Base-by-base conservation (phyloP, 768 basidiomycete species). In the Russula olivacea region DNA sequence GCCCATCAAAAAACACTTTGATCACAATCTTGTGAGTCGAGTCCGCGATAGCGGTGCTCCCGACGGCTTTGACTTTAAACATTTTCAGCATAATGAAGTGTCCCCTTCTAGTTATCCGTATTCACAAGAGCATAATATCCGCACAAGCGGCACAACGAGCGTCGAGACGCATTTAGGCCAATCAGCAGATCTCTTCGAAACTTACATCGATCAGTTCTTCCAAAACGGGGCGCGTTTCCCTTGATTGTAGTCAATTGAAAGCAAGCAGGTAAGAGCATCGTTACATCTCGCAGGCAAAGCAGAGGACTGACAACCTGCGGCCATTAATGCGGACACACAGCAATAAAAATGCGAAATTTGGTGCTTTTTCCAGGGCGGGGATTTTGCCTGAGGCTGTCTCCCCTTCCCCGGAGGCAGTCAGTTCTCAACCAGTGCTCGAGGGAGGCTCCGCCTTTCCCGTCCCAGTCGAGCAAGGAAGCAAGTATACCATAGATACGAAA, bases 81-180 rank as follows among this genome's bases (percentile, higher is more conserved):
- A 21, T 57, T 51, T 58, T 57, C 49, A 51, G 30, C 36, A 47
- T 25, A 32, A 51, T 58, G 21, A 7, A 30, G 43, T n/a, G 43
- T 38, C 50, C 32, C 34, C 49, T 45, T 57, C 30, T 50, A 30
- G 38, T 23, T 9, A 32, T 53, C 43, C 17, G 21, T 34, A 21
- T 19, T 21, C 55, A 34, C 30, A 15, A 50, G 49, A 34, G n/a
- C 34, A 10, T 53, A n/a, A 58, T 23, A n/a, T 58, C 58, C 63
- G 63, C 58, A 55, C 58, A 48, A n/a, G 53, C 58, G 58, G 63
- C 58, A 55, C 58, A 48, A 64, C 14, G 25, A 30, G 43, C 41
- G 25, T 40, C 25, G 23, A 30, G 47, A 48, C 3, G 14, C 12
- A 43, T 45, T 10, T 23, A 28, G 38, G 43, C n/a, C 56, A 34